These are phyloP conservation scores for Nicotiana tabacum DNA, from an alignment of 257 asterid genomes.

Conservation along the genomic window DNA sequence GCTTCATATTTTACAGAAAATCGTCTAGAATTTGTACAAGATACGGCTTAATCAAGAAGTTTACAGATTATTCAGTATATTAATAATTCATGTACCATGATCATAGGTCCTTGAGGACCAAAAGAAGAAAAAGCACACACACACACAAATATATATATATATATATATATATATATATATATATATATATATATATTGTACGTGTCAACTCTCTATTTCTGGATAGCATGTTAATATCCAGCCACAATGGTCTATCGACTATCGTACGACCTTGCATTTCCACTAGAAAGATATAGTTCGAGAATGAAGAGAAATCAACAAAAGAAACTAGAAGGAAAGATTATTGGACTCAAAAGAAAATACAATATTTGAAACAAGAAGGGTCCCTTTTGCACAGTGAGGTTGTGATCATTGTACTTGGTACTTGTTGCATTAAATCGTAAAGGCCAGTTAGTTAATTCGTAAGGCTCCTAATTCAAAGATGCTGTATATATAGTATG, in stretches of 20 bases:
- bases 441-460: background rate
- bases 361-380: background rate
- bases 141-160: too few relatives aligned
- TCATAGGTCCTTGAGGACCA: background rate
- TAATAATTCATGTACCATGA: background rate
- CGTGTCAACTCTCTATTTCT: too few relatives aligned
- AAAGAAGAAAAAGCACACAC: too few relatives aligned
- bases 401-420: conserved; percentile 4
- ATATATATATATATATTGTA: too few relatives aligned
- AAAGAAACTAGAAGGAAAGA: background rate
- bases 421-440: background rate
- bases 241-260: too few relatives aligned
- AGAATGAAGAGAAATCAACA: background rate
- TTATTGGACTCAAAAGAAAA: background rate
- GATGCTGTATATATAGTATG: background rate
- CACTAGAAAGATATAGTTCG: too few relatives aligned
- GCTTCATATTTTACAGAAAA: background rate
- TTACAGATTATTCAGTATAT: background rate
- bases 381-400: background rate
- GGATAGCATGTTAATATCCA: too few relatives aligned
- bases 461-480: background rate
- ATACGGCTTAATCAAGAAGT: background rate
- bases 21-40: background rate
- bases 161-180: too few relatives aligned
- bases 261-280: too few relatives aligned